phyloP scores from a whole-genome alignment of 2,329 filamentous ascomycete species.

The Ophiostoma populinum region DNA sequence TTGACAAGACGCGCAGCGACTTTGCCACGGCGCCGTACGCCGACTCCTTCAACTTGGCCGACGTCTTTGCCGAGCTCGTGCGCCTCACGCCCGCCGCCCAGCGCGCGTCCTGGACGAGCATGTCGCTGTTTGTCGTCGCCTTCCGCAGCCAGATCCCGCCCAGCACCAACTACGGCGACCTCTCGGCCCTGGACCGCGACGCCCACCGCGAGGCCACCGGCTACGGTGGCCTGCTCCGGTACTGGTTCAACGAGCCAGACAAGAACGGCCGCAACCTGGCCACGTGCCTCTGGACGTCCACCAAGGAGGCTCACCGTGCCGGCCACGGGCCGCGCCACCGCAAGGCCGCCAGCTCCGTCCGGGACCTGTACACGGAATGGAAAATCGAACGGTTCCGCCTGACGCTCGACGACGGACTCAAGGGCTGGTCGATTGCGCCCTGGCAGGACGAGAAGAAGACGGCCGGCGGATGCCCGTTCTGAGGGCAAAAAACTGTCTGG shows the following conservation, averaged over 20 bases:
- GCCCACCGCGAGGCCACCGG: conserved; percentile 66
- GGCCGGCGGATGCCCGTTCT: too few species aligned
- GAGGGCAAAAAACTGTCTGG: too few species aligned
- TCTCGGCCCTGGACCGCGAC: conserved; percentile 58
- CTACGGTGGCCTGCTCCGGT: conserved; percentile 69
- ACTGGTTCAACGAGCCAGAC: conserved; percentile 75
- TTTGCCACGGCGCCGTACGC: conserved; percentile 64
- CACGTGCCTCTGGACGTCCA: conserved; percentile 53
- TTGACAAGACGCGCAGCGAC: conserved; percentile 45
- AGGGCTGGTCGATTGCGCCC: conserved; percentile 43
- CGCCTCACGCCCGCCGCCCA: conserved; percentile 29
- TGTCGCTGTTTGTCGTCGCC: conserved; percentile 65
- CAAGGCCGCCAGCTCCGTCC: conserved; percentile 48
- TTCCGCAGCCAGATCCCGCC: conserved; percentile 61
- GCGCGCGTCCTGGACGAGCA: conserved; percentile 35
- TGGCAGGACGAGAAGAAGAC: conserved; percentile 28
- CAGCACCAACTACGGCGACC: conserved; percentile 46
- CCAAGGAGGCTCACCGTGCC: conserved; percentile 40
- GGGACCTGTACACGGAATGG: conserved; percentile 48
- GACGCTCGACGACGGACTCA: conserved; percentile 46
- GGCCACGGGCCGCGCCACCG: conserved; percentile 41
- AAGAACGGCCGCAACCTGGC: conserved; percentile 58
- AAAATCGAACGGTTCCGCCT: conserved; percentile 54
- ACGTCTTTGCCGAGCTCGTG: conserved; percentile 41
- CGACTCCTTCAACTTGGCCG: conserved; percentile 60